Evolutionary conservation across 2,329 filamentous ascomycete genomes (phyloP).

Genomic region (Trichoderma oligosporum): DNA sequence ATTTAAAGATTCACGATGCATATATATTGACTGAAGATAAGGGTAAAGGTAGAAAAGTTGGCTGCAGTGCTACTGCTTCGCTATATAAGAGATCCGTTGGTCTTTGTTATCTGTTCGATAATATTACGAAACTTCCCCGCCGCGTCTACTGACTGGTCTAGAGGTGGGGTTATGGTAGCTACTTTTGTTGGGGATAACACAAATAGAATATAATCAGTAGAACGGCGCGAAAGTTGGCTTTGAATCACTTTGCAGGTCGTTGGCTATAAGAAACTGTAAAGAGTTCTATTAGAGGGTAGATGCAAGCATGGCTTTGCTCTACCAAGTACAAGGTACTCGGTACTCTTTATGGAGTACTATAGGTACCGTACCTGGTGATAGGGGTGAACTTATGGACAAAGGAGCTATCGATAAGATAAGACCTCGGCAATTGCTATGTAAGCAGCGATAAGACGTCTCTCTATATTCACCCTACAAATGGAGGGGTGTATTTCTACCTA

Average conservation of each 20-base stretch:
- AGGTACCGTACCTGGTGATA: not conserved
- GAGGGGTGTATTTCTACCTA: constrained; percentile 13
- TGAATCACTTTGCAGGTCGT: not conserved
- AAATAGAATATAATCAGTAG: not conserved
- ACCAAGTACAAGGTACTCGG: too few species aligned
- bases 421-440: too few species aligned
- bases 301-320: too few species aligned
- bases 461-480: constrained; percentile 11
- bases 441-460: too few species aligned
- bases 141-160: not conserved
- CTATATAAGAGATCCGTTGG: not conserved
- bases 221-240: not conserved
- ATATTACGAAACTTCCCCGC: constrained; percentile 9
- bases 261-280: not conserved
- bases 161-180: not conserved
- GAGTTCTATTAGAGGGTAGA: too few species aligned
- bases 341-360: not conserved
- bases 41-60: not conserved
- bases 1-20: not conserved
- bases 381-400: too few species aligned
- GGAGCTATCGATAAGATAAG: constrained; percentile 24
- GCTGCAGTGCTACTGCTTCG: not conserved
- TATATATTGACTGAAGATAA: not conserved
- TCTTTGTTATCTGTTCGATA: constrained; percentile 7
- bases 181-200: not conserved